phyloP scores from a whole-genome alignment of 2,329 filamentous ascomycete genomes.

The Plenodomus lindquistii region DNA sequence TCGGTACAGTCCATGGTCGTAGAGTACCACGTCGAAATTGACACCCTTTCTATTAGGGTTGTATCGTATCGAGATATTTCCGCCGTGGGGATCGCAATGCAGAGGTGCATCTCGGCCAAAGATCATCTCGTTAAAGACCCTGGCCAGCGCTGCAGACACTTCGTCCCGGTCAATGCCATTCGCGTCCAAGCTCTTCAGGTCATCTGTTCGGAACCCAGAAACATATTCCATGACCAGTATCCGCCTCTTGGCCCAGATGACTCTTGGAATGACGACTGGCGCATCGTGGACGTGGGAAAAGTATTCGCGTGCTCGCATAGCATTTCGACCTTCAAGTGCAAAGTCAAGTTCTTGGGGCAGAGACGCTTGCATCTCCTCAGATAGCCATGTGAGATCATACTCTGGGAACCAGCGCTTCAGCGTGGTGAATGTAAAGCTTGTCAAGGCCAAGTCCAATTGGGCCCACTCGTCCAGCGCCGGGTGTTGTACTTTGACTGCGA shows the following conservation, averaged over 20 bases:
- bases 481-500: slow-evolving; percentile 97
- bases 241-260: slow-evolving; percentile 84
- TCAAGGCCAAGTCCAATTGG: slow-evolving; percentile 82
- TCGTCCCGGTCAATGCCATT: slow-evolving; percentile 92
- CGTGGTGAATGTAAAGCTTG: slow-evolving; percentile 84
- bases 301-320: slow-evolving; percentile 75
- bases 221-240: slow-evolving; percentile 97
- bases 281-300: slow-evolving; percentile 73
- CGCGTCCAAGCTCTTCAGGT: slow-evolving; percentile 81
- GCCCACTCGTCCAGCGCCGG: slow-evolving; percentile 88
- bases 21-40: slow-evolving; percentile 95
- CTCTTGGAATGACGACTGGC: slow-evolving; percentile 86
- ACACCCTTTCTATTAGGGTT: slow-evolving; percentile 61
- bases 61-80: slow-evolving; percentile 89
- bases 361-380: slow-evolving; percentile 87
- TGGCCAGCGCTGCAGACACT: slow-evolving; percentile 85
- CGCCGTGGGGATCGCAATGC: slow-evolving; percentile 96
- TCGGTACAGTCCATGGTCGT: slow-evolving; percentile 95
- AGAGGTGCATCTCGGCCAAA: slow-evolving; percentile 86
- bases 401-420: slow-evolving; percentile 94
- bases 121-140: slow-evolving; percentile 99
- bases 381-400: slow-evolving; percentile 96
- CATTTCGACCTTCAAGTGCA: slow-evolving; percentile 80
- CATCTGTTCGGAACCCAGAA: slow-evolving; percentile 82
- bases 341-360: slow-evolving; percentile 93